Evolutionary conservation across 305 asterid species (phyloP).

Genomic region (Fraxinus ornus): DNA sequence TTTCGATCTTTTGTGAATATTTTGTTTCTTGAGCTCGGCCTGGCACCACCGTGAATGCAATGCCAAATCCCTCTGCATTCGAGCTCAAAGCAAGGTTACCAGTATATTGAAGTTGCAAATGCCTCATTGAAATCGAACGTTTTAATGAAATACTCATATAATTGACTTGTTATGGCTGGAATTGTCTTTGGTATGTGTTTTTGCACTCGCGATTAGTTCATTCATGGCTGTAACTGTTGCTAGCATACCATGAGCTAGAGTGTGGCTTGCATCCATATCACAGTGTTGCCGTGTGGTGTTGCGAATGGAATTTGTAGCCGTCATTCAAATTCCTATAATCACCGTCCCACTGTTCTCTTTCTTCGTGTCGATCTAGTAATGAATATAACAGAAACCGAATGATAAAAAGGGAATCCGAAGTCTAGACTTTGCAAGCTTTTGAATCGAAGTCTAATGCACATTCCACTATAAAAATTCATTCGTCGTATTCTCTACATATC

Average conservation of each 20-base stretch:
- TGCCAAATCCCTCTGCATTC: slow-evolving; percentile 15
- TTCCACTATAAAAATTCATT: not conserved
- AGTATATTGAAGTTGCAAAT: slow-evolving; percentile 25
- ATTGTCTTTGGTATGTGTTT: slow-evolving; percentile 1
- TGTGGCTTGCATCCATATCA: not conserved
- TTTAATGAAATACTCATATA: slow-evolving; percentile 30
- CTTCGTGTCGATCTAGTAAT: not conserved
- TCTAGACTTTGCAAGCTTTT: not conserved
- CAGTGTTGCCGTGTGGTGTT: too few species aligned
- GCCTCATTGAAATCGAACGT: slow-evolving; percentile 31
- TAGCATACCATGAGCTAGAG: not conserved
- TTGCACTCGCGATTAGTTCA: not conserved
- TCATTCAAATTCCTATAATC: not conserved
- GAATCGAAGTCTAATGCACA: not conserved
- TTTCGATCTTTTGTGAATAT: slow-evolving; percentile 44
- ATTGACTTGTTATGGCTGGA: not conserved
- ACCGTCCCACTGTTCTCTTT: not conserved
- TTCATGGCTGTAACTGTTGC: not conserved
- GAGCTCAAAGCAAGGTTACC: slow-evolving; percentile 20
- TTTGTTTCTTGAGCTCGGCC: slow-evolving; percentile 34
- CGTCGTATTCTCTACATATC: not conserved
- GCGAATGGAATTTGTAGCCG: too few species aligned
- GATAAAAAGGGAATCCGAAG: not conserved
- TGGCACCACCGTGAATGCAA: slow-evolving; percentile 20
- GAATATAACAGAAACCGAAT: not conserved